Percentiles rank a stretch among this genome's conserved stretches.
phyloP scores from a whole-genome alignment of 306 rosid genomes.

The Luffa aegyptiaca region DNA sequence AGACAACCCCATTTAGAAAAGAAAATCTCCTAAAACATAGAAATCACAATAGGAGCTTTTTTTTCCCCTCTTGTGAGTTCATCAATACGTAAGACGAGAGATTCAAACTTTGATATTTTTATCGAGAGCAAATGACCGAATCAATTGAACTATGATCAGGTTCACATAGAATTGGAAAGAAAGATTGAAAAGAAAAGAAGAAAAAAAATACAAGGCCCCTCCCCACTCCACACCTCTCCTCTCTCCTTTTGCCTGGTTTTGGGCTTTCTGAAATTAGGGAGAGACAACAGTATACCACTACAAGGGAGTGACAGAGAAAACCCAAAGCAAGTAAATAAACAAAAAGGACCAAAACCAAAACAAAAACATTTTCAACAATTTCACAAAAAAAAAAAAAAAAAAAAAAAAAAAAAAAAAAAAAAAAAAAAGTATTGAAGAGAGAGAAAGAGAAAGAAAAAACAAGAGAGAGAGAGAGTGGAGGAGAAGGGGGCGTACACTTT shows the following conservation, averaged over 20 bases:
- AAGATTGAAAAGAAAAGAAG: not conserved
- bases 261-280: not conserved
- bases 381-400: not conserved
- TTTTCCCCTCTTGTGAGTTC: too few relatives aligned
- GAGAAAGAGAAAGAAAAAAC: not conserved
- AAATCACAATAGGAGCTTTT: too few relatives aligned
- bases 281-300: slow-evolving; percentile 4
- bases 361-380: not conserved
- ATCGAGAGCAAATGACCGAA: too few relatives aligned
- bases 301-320: not conserved
- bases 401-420: not conserved
- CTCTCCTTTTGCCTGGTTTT: not conserved
- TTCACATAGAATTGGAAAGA: too few relatives aligned
- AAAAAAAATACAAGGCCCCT: not conserved
- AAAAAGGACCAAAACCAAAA: not conserved
- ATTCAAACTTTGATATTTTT: too few relatives aligned
- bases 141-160: too few relatives aligned
- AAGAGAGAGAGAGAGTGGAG: slow-evolving; percentile 20
- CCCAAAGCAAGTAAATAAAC: not conserved
- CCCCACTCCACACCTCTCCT: not conserved
- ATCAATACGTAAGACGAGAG: too few relatives aligned
- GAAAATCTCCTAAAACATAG: too few relatives aligned
- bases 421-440: slow-evolving; percentile 4
- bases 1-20: too few relatives aligned
- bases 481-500: slow-evolving; percentile 29